Conservation (phyloP, 345 rosid genomes). For the Pelargonium nanum region DNA sequence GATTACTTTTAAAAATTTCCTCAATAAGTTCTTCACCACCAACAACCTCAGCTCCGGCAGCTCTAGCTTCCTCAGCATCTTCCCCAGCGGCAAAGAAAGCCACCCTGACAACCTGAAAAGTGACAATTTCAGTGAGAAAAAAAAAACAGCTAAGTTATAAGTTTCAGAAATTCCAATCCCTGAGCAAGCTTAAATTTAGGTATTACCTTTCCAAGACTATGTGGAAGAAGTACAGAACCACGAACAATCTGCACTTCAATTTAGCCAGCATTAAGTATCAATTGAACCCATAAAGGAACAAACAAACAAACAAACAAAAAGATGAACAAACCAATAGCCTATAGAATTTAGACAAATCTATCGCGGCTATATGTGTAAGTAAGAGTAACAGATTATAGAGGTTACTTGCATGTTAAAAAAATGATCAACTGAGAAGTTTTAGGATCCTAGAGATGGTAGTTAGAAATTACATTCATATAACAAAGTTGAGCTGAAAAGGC, state of each 20-base stretch:
- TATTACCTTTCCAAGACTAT: constrained; percentile 73
- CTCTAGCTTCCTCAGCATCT: constrained; percentile 95
- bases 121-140: background rate
- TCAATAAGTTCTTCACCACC: constrained; percentile 86
- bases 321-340: no score
- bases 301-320: no score
- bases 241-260: constrained; percentile 68
- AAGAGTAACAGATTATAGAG: no score
- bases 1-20: constrained; percentile 56
- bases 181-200: constrained; percentile 8
- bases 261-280: background rate
- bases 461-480: no score
- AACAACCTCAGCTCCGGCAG: constrained; percentile 92
- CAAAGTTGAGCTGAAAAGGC: no score
- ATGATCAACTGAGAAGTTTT: no score
- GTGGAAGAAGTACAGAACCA: constrained; percentile 79
- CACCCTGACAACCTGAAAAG: constrained; percentile 63
- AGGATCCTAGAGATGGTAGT: no score
- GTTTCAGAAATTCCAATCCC: background rate
- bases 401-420: no score
- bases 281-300: background rate
- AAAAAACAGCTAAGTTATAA: background rate
- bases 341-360: no score
- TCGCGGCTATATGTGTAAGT: no score
- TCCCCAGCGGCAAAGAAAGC: constrained; percentile 89